phyloP scores from a whole-genome alignment of 2,329 filamentous ascomycete genomes.

The Emergomyces africanus region DNA sequence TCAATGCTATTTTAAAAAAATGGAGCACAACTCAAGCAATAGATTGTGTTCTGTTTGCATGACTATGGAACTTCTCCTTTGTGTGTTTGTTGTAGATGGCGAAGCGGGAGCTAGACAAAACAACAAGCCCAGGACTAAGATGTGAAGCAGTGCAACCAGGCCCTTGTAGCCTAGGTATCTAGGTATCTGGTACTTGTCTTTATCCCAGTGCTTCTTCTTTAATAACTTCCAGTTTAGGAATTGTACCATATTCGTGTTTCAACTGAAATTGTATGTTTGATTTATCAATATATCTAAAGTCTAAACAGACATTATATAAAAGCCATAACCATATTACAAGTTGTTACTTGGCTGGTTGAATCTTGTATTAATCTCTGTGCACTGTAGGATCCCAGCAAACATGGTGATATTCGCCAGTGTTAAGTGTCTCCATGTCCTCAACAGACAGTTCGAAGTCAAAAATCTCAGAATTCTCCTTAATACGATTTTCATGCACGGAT shows the following conservation, averaged over 20 bases:
- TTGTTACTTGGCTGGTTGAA: background rate
- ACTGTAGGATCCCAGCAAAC: constrained; percentile 43
- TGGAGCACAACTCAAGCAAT: background rate
- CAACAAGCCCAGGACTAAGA: background rate
- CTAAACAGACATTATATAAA: background rate
- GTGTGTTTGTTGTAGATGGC: background rate
- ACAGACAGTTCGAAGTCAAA: constrained; percentile 47
- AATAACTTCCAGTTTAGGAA: background rate
- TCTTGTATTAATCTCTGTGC: constrained; percentile 5
- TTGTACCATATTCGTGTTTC: too few species aligned
- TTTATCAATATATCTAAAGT: background rate
- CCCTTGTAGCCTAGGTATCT: background rate
- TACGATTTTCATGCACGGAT: constrained; percentile 46
- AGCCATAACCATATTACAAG: background rate
- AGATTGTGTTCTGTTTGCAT: background rate
- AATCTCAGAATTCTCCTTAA: constrained; percentile 47
- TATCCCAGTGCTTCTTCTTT: too few species aligned
- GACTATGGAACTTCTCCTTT: background rate
- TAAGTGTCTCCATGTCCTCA: constrained; percentile 46
- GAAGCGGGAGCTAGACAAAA: background rate
- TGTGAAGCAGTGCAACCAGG: background rate
- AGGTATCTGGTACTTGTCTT: background rate
- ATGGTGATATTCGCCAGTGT: constrained; percentile 43
- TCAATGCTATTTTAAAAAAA: background rate
- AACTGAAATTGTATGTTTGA: background rate